Evolutionary conservation across 495 filamentous ascomycete species (phyloP), one percentile per base, ranked within the genome.

Genomic region (Hypoxylon trugodes): DNA sequence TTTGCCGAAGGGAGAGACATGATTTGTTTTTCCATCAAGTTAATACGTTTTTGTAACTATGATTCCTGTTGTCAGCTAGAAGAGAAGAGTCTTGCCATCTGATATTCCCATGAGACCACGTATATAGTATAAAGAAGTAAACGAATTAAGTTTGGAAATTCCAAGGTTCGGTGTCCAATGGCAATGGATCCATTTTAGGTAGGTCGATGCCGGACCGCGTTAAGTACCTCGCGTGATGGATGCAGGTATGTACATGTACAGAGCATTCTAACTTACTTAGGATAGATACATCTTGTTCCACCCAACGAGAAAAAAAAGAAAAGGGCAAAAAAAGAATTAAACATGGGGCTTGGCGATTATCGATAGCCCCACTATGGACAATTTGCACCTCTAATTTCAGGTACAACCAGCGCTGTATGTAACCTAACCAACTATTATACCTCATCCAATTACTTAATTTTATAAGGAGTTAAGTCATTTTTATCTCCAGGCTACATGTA

Each of bases 1-100:
- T 67, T 71, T 7, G 59, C 57, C 0, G 69, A 61, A 45, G 73
- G 73, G 22, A 73, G 65, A 64, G 69, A 71, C 71, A 73, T 76
- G 49, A n/a, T 35, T 59, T 61, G n/a, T 43, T 28, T 25, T 9
- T 4, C 7, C 12, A 4, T 9, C 2, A 28, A 42, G 42, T 25
- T 16, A 21, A 52, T 40, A 38, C 22, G 32, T 36, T 50, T 15
- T 19, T 45, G 41, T 10, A n/a, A n/a, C n/a, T n/a, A n/a, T n/a
- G n/a, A n/a, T n/a, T n/a, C n/a, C n/a, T 2, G 35, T 55, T 47
- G 55, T 61, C 37, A 66, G 45, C 61, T 65, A 9, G 12, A 28
- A 38, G 16, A 37, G 24, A 48, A 37, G n/a, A n/a, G n/a, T n/a
- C n/a, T n/a, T n/a, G n/a, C n/a, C n/a, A n/a, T n/a, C n/a, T 40